Base-by-base conservation (phyloP, 306 rosid genomes). In the Fragaria nilgerrensis region DNA sequence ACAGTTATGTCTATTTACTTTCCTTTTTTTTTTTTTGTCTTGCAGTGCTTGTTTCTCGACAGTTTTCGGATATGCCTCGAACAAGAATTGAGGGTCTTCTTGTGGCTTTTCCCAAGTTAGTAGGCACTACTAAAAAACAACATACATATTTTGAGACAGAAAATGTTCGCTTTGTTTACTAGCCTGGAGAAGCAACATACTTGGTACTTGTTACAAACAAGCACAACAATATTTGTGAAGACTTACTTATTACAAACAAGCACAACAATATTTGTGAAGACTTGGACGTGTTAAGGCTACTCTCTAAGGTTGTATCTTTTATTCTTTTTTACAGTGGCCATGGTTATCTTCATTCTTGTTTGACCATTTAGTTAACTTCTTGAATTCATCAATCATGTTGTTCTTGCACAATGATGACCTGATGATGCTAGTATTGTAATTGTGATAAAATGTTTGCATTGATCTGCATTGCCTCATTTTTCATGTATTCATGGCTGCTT, bases 81-180 rank as follows among this genome's bases (percentile, higher is more conserved):
- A 89, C 89, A 82, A 90, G 98, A 86, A 92, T 94, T 73, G 98
- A 94, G 80, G 96, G 98, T 50, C 98, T 94, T 82, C 93, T 94
- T 77, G 96, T 96, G 5, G 97, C 98, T 52, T 94, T 92, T 80
- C 98, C 98, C 43, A 94, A 94, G 89, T 82, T 94, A 86, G 84
- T 94, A 10, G 97, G 98, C 80, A 87, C 94, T n/a, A 97, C 96
- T 69, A 13, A 1, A 43, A 92, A 94, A 77, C 98, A 94, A 37
- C 98, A 94, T 76, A 92, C 98, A 25, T 92, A 88, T 80, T 85
- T 94, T 49, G 98, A 94, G 88, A 92, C 97, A 5, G 98, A 94
- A 77, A 94, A 92, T 79, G 96, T 92, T 58, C 98, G 97, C 74
- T 94, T 92, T 78, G 94, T 94, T 84, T 94, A 89, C 87, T 97